Conservation (phyloP, 2,329 filamentous ascomycete species). For the Didymella keratinophila region DNA sequence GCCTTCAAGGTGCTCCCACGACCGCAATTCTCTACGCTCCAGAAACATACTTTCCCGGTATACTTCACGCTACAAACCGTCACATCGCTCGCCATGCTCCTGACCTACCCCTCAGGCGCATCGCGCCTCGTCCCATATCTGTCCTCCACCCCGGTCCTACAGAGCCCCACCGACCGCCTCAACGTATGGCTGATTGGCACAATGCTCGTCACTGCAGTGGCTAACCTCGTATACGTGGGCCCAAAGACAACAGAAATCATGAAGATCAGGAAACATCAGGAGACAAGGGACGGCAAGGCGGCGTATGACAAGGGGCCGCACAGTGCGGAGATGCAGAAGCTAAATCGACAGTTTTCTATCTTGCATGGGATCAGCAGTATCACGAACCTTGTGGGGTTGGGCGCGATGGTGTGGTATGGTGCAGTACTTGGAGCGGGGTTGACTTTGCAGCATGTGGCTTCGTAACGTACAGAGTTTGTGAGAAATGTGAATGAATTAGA, state of each 20-base stretch:
- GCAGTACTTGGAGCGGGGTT: constrained; percentile 66
- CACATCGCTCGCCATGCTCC: constrained; percentile 73
- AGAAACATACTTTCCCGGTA: constrained; percentile 78
- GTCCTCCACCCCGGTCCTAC: constrained; percentile 17
- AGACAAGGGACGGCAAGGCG: constrained; percentile 88
- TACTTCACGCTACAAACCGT: constrained; percentile 88
- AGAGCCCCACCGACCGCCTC: constrained; percentile 28
- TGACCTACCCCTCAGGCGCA: constrained; percentile 72
- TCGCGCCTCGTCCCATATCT: constrained; percentile 15
- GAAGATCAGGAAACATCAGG: constrained; percentile 79
- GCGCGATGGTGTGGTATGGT: constrained; percentile 79
- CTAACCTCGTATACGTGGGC: constrained; percentile 75
- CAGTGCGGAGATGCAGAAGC: constrained; percentile 78
- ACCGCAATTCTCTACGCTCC: constrained; percentile 81
- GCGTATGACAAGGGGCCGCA: constrained; percentile 81
- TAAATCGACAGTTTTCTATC: constrained; percentile 67
- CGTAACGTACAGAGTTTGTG: background rate
- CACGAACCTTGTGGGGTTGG: constrained; percentile 75
- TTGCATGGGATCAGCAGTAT: constrained; percentile 84
- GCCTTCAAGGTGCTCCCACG: constrained; percentile 80
- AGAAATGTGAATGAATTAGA: background rate
- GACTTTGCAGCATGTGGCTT: constrained; percentile 13
- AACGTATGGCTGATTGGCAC: constrained; percentile 67
- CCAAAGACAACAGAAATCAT: constrained; percentile 80
- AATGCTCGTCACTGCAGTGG: constrained; percentile 73